These are phyloP conservation scores for Medicago ruthenica DNA, from an alignment of 306 rosid species.

Conservation along the genomic window DNA sequence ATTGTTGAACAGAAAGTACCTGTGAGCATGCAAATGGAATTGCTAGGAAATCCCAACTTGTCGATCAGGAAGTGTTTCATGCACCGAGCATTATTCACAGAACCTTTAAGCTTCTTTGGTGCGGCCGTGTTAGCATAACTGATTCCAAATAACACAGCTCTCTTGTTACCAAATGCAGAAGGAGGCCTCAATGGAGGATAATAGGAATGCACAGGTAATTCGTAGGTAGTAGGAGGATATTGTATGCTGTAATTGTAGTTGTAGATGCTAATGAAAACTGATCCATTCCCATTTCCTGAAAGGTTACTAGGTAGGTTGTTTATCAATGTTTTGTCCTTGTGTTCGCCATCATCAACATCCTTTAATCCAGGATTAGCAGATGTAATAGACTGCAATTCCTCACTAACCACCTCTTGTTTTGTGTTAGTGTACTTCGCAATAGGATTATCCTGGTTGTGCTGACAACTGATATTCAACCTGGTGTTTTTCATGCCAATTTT, in stretches of 20 bases:
- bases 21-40: conserved; percentile 60
- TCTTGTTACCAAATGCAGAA: conserved; percentile 45
- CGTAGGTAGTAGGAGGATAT: not conserved
- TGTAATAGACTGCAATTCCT: not conserved
- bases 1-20: conserved; percentile 43
- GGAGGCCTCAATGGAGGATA: conserved; percentile 27
- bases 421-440: not conserved
- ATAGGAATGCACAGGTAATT: not conserved
- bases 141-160: conserved; percentile 49
- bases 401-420: not conserved
- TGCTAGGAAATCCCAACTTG: conserved; percentile 53
- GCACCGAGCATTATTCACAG: conserved; percentile 53
- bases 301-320: conserved; percentile 14
- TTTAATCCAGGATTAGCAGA: not conserved
- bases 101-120: conserved; percentile 42
- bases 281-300: conserved; percentile 37
- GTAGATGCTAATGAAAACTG: not conserved
- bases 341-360: not conserved
- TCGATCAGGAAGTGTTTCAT: conserved; percentile 57
- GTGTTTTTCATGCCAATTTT: conserved; percentile 13
- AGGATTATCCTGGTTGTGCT: not conserved
- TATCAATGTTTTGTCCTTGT: not conserved
- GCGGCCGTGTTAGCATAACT: conserved; percentile 1
- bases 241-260: not conserved
- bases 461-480: not conserved